Evolutionary conservation across 2,329 filamentous ascomycete species (phyloP).

Genomic region (Paecilomyces fulvus): DNA sequence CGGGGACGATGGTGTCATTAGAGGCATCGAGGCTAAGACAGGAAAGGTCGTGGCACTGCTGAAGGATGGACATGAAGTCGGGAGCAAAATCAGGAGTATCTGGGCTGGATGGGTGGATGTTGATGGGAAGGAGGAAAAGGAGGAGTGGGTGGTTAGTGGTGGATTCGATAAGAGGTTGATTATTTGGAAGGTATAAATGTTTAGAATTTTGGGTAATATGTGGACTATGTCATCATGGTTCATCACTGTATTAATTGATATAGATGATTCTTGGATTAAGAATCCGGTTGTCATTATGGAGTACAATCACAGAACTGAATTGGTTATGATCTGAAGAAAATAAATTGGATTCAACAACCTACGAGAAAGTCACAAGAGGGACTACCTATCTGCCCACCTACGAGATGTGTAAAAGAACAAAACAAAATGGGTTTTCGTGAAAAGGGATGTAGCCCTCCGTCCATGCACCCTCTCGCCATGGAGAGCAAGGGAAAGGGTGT

Average conservation of each 20-base stretch:
- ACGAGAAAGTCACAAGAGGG: not conserved
- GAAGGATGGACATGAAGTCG: slow-evolving; percentile 45
- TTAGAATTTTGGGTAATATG: not conserved
- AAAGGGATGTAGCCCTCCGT: slow-evolving; percentile 35
- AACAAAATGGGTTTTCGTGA: not conserved
- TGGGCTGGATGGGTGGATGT: slow-evolving; percentile 43
- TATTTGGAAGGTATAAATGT: slow-evolving; percentile 40
- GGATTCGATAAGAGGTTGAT: slow-evolving; percentile 57
- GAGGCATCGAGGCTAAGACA: slow-evolving; percentile 50
- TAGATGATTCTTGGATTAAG: not conserved
- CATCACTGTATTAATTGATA: not conserved
- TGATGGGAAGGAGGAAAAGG: slow-evolving; percentile 16
- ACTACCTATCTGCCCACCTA: not conserved
- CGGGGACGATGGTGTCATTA: slow-evolving; percentile 54
- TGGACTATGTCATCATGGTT: not conserved
- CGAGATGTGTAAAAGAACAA: not conserved
- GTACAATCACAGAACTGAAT: too few relatives aligned
- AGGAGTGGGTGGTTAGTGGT: slow-evolving; percentile 53
- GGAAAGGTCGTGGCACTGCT: slow-evolving; percentile 49
- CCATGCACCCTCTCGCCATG: slow-evolving; percentile 40
- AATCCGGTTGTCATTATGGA: too few relatives aligned
- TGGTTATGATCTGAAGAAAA: not conserved
- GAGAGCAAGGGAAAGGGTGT: slow-evolving; percentile 32
- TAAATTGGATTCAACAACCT: not conserved
- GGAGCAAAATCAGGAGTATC: slow-evolving; percentile 51